A percentile compares a stretch with the other conserved stretches of the same genome.
Conservation (phyloP, 176 grass and related monocot genomes). For the Cymbopogon citratus region DNA sequence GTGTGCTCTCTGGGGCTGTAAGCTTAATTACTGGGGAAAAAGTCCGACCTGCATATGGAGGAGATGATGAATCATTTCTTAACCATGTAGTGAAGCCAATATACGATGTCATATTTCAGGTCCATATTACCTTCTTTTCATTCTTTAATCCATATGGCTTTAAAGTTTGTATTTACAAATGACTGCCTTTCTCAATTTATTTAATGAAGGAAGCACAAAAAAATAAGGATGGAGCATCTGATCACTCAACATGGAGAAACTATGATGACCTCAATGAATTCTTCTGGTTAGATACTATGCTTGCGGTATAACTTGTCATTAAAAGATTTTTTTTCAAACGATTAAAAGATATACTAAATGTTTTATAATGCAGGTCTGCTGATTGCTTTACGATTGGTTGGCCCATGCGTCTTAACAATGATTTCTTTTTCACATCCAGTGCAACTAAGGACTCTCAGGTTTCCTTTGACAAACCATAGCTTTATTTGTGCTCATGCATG, state of each 20-base stretch:
- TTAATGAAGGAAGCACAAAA: conserved; percentile 82
- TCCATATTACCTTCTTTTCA: conserved; percentile 33
- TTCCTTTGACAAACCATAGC: not conserved
- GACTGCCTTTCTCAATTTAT: conserved; percentile 25
- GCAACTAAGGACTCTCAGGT: conserved; percentile 39
- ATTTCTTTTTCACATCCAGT: conserved; percentile 67
- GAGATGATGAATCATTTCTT: conserved; percentile 76
- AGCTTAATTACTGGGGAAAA: conserved; percentile 88
- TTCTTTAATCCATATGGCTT: conserved; percentile 21
- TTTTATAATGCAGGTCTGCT: conserved; percentile 51
- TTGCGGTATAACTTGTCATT: conserved; percentile 7
- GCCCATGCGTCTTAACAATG: conserved; percentile 78
- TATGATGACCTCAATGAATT: conserved; percentile 98
- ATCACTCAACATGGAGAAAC: conserved; percentile 98
- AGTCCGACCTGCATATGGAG: conserved; percentile 72
- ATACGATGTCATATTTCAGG: conserved; percentile 68
- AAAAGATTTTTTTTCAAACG: not conserved
- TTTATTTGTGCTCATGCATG: not conserved
- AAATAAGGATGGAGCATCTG: conserved; percentile 69
- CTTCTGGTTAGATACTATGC: conserved; percentile 66
- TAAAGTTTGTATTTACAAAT: conserved; percentile 19
- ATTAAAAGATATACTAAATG: not conserved
- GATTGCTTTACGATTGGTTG: conserved; percentile 97
- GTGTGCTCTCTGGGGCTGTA: conserved; percentile 82
- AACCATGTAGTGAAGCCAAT: conserved; percentile 74